Evolutionary conservation across 2,329 filamentous ascomycete genomes (phyloP).

Genomic region (Exophiala phaeomuriformis): DNA sequence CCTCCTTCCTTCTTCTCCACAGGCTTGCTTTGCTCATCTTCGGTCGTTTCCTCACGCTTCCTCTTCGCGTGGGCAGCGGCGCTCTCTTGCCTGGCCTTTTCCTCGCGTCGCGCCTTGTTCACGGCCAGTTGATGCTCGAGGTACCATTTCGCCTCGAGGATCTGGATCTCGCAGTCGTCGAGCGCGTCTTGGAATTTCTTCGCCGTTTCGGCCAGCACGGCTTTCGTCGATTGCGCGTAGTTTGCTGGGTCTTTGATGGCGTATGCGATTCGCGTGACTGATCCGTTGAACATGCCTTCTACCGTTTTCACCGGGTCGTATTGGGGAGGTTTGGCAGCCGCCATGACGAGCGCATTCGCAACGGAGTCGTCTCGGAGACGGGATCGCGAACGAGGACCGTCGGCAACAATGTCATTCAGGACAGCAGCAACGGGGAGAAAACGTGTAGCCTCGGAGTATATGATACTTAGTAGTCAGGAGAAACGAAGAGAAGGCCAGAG

Average conservation of each 20-base stretch:
- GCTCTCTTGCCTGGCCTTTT: slow-evolving; percentile 22
- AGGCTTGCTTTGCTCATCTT: slow-evolving; percentile 13
- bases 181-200: slow-evolving; percentile 28
- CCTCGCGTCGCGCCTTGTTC: slow-evolving; percentile 23
- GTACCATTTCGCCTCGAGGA: slow-evolving; percentile 28
- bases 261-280: slow-evolving; percentile 26
- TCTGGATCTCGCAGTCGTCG: slow-evolving; percentile 27
- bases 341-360: slow-evolving; percentile 14
- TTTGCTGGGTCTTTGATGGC: slow-evolving; percentile 26
- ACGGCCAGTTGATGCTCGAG: slow-evolving; percentile 24
- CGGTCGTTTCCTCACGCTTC: slow-evolving; percentile 18
- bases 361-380: background rate
- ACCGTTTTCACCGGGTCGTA: slow-evolving; percentile 25
- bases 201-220: slow-evolving; percentile 24
- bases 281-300: slow-evolving; percentile 27
- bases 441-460: background rate
- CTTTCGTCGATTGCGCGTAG: slow-evolving; percentile 24
- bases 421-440: background rate
- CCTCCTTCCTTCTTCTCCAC: slow-evolving; percentile 7
- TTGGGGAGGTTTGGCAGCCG: slow-evolving; percentile 17
- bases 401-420: background rate
- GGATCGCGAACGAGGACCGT: background rate
- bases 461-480: background rate
- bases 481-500: background rate
- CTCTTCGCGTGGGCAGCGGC: slow-evolving; percentile 20